phyloP scores from a whole-genome alignment of 441 rosid species.

The Eutrema salsugineum region DNA sequence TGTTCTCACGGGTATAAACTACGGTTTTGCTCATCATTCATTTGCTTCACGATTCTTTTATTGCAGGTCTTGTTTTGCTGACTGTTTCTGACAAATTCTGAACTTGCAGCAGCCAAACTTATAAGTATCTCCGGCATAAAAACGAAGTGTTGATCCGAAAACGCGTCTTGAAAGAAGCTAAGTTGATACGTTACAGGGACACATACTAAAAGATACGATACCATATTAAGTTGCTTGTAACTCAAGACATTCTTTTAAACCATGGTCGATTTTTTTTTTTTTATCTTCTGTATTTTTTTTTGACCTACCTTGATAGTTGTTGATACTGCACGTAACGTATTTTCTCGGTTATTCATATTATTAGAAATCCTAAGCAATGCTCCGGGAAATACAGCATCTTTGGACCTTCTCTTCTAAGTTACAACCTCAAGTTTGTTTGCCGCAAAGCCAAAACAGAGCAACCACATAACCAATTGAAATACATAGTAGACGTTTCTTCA shows the following conservation, averaged over 20 bases:
- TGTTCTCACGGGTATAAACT: conserved; percentile 48
- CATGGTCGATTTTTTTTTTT: neutral
- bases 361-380: neutral
- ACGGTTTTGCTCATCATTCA: neutral
- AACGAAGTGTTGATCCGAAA: neutral
- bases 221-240: conserved; percentile 14
- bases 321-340: neutral
- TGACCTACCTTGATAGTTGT: neutral
- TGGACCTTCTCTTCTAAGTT: conserved; percentile 70
- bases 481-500: neutral
- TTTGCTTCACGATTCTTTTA: neutral
- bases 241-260: neutral
- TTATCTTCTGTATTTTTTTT: neutral
- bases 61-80: neutral
- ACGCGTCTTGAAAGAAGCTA: neutral
- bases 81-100: neutral
- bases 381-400: conserved; percentile 35
- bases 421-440: conserved; percentile 52
- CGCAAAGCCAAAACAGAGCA: neutral
- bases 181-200: neutral
- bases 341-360: neutral
- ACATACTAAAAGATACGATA: neutral
- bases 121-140: neutral
- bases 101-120: conserved; percentile 9
- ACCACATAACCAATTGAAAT: neutral